These are phyloP conservation scores for Telfairia occidentalis DNA, from an alignment of 331 rosid genomes.

Conservation along the genomic window DNA sequence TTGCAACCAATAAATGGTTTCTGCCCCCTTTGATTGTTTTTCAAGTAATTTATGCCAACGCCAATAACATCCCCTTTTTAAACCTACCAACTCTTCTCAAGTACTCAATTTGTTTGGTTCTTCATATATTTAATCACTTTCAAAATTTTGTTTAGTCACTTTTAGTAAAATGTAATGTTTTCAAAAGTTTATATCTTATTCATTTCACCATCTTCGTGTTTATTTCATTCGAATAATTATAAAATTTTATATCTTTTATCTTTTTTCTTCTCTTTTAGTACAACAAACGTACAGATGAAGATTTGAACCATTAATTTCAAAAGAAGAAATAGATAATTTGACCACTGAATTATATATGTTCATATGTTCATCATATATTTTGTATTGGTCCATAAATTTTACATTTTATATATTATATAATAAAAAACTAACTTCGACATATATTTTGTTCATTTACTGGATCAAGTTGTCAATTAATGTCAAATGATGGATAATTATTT, in stretches of 20 bases:
- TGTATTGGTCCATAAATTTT: neutral
- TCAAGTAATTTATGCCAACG: neutral
- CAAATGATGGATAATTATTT: neutral
- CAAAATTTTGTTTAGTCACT: neutral
- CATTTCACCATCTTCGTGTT: neutral
- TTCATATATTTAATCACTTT: neutral
- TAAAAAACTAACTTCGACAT: neutral
- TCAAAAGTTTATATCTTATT: no score
- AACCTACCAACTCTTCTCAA: neutral
- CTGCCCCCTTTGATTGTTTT: conserved; percentile 8
- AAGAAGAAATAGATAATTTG: no score
- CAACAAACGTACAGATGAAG: no score
- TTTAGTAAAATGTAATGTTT: no score
- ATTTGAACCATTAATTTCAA: no score
- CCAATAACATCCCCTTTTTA: neutral
- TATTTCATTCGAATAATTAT: no score
- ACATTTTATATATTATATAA: no score
- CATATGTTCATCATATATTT: no score
- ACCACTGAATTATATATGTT: no score
- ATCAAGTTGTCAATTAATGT: no score
- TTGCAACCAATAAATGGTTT: neutral
- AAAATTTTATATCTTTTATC: no score
- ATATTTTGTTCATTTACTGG: neutral
- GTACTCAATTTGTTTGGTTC: neutral
- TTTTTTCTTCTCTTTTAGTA: no score